A percentile compares a stretch with the other conserved stretches of the same genome.
Conservation (phyloP, 1,284 basidiomycete species). For the Microbotryomycetes sp. region DNA sequence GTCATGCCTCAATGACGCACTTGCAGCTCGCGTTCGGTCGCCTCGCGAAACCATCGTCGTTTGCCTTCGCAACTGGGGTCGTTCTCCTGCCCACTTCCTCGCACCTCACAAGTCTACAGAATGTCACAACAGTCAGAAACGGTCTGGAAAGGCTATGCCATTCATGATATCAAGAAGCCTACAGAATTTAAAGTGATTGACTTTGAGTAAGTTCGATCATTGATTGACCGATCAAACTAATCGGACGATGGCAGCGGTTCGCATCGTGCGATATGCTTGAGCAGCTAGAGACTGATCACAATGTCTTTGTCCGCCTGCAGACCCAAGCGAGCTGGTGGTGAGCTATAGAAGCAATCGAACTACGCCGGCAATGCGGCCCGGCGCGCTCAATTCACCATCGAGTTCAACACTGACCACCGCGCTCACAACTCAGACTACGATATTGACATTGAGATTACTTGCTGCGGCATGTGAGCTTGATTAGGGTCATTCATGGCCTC, state of each 20-base stretch:
- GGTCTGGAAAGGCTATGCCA: conserved; percentile 30
- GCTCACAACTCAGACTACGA: conserved; percentile 27
- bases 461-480: not conserved
- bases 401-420: conserved; percentile 17
- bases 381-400: not conserved
- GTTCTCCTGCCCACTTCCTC: no score
- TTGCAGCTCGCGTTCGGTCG: no score
- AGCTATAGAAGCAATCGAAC: no score
- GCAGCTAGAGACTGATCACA: not conserved
- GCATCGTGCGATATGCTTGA: not conserved
- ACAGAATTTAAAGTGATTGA: conserved; percentile 24
- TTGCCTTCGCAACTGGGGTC: no score
- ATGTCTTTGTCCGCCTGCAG: not conserved
- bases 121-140: not conserved
- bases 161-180: conserved; percentile 29
- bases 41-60: no score
- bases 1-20: no score
- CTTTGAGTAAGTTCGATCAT: conserved; percentile 7
- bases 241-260: not conserved
- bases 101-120: no score
- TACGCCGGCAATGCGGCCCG: not conserved
- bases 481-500: not conserved
- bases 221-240: not conserved
- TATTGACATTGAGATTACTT: conserved; percentile 29
- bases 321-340: conserved; percentile 1